A percentile compares a stretch with the other conserved stretches of the same genome.
phyloP scores from a whole-genome alignment of 208 protist species.

The Wallacemonas sp. region DNA sequence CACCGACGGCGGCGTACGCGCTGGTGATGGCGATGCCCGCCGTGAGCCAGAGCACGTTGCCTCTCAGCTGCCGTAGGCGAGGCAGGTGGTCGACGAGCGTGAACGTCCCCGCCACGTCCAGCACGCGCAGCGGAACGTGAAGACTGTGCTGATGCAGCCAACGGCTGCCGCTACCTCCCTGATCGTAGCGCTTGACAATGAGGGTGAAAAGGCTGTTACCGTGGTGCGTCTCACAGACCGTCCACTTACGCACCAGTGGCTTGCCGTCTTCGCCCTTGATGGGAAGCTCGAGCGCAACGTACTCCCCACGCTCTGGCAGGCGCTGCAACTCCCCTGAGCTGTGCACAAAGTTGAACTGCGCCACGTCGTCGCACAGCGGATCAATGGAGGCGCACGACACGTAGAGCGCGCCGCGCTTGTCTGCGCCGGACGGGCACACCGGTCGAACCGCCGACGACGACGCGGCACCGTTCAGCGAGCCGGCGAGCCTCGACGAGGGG shows the following conservation, averaged over 20 bases:
- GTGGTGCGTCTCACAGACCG: slow-evolving; percentile 46
- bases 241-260: slow-evolving; percentile 58
- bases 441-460: not conserved
- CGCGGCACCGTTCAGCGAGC: not conserved
- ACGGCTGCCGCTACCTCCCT: slow-evolving; percentile 36
- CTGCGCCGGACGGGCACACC: not conserved
- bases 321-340: slow-evolving; percentile 8
- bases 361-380: slow-evolving; percentile 46
- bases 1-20: slow-evolving; percentile 49
- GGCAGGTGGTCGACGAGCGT: slow-evolving; percentile 56
- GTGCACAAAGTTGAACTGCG: slow-evolving; percentile 50
- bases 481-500: not conserved
- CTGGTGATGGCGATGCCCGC: slow-evolving; percentile 73
- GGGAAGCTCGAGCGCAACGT: slow-evolving; percentile 50
- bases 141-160: slow-evolving; percentile 64
- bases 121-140: slow-evolving; percentile 48
- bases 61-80: slow-evolving; percentile 34
- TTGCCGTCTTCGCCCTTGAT: slow-evolving; percentile 6
- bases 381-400: slow-evolving; percentile 31
- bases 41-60: slow-evolving; percentile 70
- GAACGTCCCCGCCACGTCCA: slow-evolving; percentile 52
- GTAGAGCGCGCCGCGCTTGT: not conserved
- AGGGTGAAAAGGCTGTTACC: slow-evolving; percentile 50
- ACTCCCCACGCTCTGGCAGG: slow-evolving; percentile 44
- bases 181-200: slow-evolving; percentile 53